Evolutionary conservation across 2,329 filamentous ascomycete species (phyloP), one percentile per base, ranked within the genome.

Genomic region (Diaporthe amygdali): DNA sequence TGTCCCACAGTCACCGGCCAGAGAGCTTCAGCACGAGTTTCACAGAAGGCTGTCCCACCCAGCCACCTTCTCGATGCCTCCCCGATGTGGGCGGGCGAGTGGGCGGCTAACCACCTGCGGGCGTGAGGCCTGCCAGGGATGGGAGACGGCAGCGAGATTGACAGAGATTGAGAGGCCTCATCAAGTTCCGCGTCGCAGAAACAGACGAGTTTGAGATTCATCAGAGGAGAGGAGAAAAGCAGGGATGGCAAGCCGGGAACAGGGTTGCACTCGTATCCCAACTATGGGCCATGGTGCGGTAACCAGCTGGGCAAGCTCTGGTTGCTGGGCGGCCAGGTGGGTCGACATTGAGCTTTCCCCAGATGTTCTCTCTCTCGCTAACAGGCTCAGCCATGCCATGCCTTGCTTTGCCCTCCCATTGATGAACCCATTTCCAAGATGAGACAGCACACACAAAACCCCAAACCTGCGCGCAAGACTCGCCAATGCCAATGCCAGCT

Each of bases 191-290:
- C 59, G 59, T 49, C 59, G 41, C 59, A 63, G 59, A 63, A 63
- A 63, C 59, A 63, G 41, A 63, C 27, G 41, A 34, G 41, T 47
- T 47, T 47, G 59, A 63, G 56, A 63, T 63, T 63, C 56, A 63
- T 63, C 56, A 63, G 55, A 44, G 41, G 39, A 46, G 56, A 6
- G 39, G 37, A 39, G n/a, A 32, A n/a, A 22, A 34, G 41, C 59
- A 63, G 59, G 59, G 59, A 47, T 63, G 41, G n/a, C 3, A 47
- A 63, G 59, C 59, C 41, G 59, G 59, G 59, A 63, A 63, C 59
- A 63, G 30, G 59, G 59, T 63, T 63, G 47, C 59, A 47, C 59
- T 63, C 41, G 41, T 63, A n/a, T 25, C 41, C 41, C 25, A 15
- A 15, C 27, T 32, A 34, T 46, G 55, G 55, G 55, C 37, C 22